Evolutionary conservation across 805 yeast genomes (phyloP), one percentile per base, ranked within the genome.

Genomic region (Metschnikowia peoriensis): DNA sequence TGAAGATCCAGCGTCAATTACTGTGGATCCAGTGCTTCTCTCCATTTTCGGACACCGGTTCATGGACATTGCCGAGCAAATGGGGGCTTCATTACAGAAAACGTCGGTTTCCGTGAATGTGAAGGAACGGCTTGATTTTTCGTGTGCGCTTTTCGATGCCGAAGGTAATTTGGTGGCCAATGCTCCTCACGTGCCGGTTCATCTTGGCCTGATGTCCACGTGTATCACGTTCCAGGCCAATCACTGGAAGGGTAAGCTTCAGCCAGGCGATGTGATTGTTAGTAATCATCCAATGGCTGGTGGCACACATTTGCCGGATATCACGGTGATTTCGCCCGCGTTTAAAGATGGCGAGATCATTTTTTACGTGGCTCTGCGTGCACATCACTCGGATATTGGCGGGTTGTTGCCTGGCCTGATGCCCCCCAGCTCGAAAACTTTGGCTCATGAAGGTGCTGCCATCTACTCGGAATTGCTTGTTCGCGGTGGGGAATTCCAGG

Each of bases 371-470:
- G 98, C 97, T 0, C 86, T 96, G 0, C 78, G 98, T 58, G 97
- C 97, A 1, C 98, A 92, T 70, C 98, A 93, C 70, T 92, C 97
- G 6, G 98, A 92, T 68, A 92, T 93, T 63, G 97, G 98, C 15
- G 96, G 96, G 12, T 82, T 86, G 52, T 71, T 89, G 37, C 96
- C 97, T 0, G 97, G 97, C 1, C 87, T 96, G 0, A 90, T 92
- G 91, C 97, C 97, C 14, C 96, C 97, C 9, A 84, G 87, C 64
- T 89, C 97, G 1, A 89, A 85, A 62, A 84, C 84, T 53, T 71
- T 93, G 40, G 86, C 83, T 76, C 92, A 92, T 64, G 97, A 92
- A 70, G 98, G 97, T 43, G 97, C 97, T 2, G 82, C 89, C 2
- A 90, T 93, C 37, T 80, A 82, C 61, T 85, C 94, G 1, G 92